Conservation (phyloP, 2,329 filamentous ascomycete genomes). For the Fusarium sp. region DNA sequence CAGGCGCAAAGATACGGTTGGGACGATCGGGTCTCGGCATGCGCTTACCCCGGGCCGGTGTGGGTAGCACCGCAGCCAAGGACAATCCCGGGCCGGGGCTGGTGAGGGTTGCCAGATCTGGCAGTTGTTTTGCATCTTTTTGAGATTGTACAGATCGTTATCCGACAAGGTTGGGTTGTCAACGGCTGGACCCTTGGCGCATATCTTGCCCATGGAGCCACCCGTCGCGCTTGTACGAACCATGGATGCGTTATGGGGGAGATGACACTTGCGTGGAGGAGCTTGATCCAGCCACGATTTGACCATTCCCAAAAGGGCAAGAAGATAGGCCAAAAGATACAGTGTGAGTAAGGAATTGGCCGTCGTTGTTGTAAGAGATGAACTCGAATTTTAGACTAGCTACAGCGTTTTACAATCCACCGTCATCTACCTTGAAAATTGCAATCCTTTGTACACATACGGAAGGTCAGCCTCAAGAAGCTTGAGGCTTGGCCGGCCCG, state of each 20-base stretch:
- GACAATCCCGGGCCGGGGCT: conserved; percentile 15
- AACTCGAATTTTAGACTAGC: background rate
- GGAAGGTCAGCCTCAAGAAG: conserved; percentile 7
- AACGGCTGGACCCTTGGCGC: background rate
- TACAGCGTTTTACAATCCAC: background rate
- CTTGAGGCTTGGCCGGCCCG: conserved; percentile 4
- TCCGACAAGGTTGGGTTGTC: background rate
- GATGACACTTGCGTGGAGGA: background rate
- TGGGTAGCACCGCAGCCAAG: background rate
- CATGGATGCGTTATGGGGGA: background rate
- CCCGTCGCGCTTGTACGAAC: conserved; percentile 14
- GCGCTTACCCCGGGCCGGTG: conserved; percentile 17
- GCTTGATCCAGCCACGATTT: background rate
- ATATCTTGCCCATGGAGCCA: background rate
- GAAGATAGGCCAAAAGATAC: conserved; percentile 40
- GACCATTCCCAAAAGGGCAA: conserved; percentile 20
- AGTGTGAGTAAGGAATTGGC: conserved; percentile 27
- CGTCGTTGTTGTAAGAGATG: conserved; percentile 9
- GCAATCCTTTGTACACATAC: background rate
- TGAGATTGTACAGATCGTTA: background rate
- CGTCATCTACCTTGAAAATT: background rate
- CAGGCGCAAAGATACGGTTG: conserved; percentile 15
- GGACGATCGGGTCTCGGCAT: conserved; percentile 2
- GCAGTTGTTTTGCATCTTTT: conserved; percentile 27
- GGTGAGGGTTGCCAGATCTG: conserved; percentile 24